These are phyloP conservation scores for Boehmeria nivea DNA, from an alignment of 306 rosid species.

Conservation along the genomic window DNA sequence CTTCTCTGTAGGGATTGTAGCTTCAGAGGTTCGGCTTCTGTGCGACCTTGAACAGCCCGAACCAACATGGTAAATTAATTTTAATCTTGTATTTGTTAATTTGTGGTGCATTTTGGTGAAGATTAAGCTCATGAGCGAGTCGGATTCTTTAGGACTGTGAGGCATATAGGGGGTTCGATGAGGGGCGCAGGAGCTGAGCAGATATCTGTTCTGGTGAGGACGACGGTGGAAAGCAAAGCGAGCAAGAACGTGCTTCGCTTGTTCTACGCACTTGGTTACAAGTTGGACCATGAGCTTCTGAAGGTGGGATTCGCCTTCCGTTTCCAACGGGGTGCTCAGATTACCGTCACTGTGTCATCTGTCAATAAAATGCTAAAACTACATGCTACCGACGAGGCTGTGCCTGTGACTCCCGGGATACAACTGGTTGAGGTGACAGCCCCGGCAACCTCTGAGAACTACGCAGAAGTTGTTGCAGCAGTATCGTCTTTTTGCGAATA, in stretches of 20 bases:
- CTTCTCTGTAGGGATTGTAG: slow-evolving; percentile 41
- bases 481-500: slow-evolving; percentile 84
- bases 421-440: slow-evolving; percentile 96
- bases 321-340: slow-evolving; percentile 65
- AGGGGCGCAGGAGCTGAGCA: slow-evolving; percentile 98
- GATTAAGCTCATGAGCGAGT: not conserved
- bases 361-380: slow-evolving; percentile 86
- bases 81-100: not conserved
- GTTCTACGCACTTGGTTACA: slow-evolving; percentile 82
- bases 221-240: slow-evolving; percentile 82
- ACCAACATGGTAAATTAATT: slow-evolving; percentile 57
- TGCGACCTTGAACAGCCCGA: slow-evolving; percentile 88
- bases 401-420: slow-evolving; percentile 84
- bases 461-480: slow-evolving; percentile 62
- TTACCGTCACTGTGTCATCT: slow-evolving; percentile 71
- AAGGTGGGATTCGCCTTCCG: slow-evolving; percentile 81
- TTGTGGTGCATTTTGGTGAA: not conserved
- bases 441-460: slow-evolving; percentile 79
- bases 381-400: slow-evolving; percentile 85
- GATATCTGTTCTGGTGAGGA: slow-evolving; percentile 80
- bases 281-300: slow-evolving; percentile 78
- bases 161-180: slow-evolving; percentile 85
- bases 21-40: slow-evolving; percentile 78
- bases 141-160: slow-evolving; percentile 56
- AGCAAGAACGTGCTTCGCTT: slow-evolving; percentile 81